Evolutionary conservation across 202 grass and related monocot genomes (phyloP).

Genomic region (Digitaria exilis): DNA sequence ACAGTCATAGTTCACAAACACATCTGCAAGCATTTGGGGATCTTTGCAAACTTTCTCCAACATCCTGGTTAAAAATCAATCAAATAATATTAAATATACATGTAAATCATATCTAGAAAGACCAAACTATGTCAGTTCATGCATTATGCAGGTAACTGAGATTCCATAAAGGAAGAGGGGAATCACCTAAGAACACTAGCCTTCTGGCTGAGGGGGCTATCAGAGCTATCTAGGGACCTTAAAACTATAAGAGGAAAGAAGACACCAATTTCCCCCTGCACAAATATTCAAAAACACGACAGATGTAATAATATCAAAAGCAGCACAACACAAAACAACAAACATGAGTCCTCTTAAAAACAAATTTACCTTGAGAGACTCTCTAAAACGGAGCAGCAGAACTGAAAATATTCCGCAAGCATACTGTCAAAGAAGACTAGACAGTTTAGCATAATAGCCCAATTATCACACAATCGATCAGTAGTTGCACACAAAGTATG

Average conservation of each 20-base stretch:
- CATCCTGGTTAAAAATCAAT: constrained; percentile 71
- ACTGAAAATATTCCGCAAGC: constrained; percentile 94
- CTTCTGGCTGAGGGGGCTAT: constrained; percentile 76
- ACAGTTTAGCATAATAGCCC: constrained; percentile 18
- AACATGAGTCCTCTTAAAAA: background rate
- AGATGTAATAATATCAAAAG: constrained; percentile 32
- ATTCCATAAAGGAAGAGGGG: constrained; percentile 20
- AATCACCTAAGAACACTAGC: constrained; percentile 92
- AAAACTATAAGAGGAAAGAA: constrained; percentile 99
- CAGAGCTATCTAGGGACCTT: constrained; percentile 91
- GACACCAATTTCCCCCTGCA: constrained; percentile 98
- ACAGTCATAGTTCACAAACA: constrained; percentile 99
- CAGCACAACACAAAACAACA: constrained; percentile 38
- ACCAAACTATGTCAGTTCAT: background rate
- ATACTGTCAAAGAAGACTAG: constrained; percentile 70
- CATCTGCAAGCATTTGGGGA: constrained; percentile 96
- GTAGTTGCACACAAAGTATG: constrained; percentile 21
- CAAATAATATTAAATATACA: constrained; percentile 28
- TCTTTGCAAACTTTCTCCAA: constrained; percentile 99
- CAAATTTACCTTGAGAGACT: constrained; percentile 86
- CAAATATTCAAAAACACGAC: constrained; percentile 28
- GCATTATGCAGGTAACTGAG: background rate
- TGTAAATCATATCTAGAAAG: background rate
- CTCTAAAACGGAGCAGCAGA: constrained; percentile 94
- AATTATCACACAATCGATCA: constrained; percentile 31